Conservation (phyloP, 2,329 filamentous ascomycete species). For the Blumeriella jaapii region DNA sequence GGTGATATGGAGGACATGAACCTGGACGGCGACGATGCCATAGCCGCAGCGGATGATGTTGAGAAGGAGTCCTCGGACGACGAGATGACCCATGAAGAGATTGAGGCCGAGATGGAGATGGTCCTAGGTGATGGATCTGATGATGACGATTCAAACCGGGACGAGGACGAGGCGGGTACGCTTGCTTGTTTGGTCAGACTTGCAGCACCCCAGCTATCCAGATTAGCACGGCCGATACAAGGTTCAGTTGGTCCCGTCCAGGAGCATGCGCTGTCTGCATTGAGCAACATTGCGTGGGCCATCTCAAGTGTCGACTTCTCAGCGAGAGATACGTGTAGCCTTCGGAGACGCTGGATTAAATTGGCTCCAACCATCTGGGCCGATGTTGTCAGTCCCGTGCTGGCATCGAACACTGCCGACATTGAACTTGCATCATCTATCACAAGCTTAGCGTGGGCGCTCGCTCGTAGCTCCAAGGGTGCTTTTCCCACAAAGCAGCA, state of each 20-base stretch:
- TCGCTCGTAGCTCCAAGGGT: slow-evolving; percentile 43
- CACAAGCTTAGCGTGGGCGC: slow-evolving; percentile 54
- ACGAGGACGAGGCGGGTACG: slow-evolving; percentile 15
- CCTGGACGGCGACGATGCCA: slow-evolving; percentile 29
- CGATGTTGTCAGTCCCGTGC: slow-evolving; percentile 42
- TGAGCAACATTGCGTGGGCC: slow-evolving; percentile 60
- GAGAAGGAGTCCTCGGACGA: slow-evolving; percentile 31
- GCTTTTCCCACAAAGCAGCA: slow-evolving; percentile 36
- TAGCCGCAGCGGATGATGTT: slow-evolving; percentile 10
- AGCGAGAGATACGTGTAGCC: slow-evolving; percentile 36
- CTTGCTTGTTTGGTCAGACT: slow-evolving; percentile 23
- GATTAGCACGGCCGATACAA: slow-evolving; percentile 11
- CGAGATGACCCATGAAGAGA: slow-evolving; percentile 43
- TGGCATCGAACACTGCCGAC: slow-evolving; percentile 49
- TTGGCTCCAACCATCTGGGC: slow-evolving; percentile 46
- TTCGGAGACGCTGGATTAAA: slow-evolving; percentile 43
- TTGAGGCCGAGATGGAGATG: slow-evolving; percentile 54
- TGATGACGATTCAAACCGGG: slow-evolving; percentile 28
- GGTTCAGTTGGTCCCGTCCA: slow-evolving; percentile 34
- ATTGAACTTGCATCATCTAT: slow-evolving; percentile 49
- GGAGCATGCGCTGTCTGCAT: slow-evolving; percentile 42
- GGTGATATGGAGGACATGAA: slow-evolving; percentile 28
- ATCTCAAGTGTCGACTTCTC: slow-evolving; percentile 49
- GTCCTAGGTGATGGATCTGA: slow-evolving; percentile 39
- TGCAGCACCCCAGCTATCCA: slow-evolving; percentile 23